Percentiles rank a stretch among this genome's conserved stretches.
Evolutionary conservation across 2,329 filamentous ascomycete species (phyloP).

Genomic region (Fusarium neocosmosporiellum): DNA sequence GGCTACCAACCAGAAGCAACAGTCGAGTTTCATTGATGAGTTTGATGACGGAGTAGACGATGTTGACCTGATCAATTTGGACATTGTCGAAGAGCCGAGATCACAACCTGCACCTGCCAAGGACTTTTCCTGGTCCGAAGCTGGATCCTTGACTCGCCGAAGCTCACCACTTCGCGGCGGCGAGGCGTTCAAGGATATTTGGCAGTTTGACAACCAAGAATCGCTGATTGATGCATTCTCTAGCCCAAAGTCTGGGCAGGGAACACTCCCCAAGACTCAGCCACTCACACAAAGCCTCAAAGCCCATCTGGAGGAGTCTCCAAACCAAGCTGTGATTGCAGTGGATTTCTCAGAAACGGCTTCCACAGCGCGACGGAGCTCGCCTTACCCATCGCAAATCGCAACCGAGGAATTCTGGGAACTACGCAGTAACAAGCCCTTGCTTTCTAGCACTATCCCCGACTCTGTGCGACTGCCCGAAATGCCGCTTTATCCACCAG

Average conservation of each 20-base stretch:
- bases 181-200: slow-evolving; percentile 24
- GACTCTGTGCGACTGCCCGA: slow-evolving; percentile 6
- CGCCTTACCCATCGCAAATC: slow-evolving; percentile 33
- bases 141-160: slow-evolving; percentile 41
- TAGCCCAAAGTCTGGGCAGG: slow-evolving; percentile 38
- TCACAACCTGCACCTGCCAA: neutral
- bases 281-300: slow-evolving; percentile 35
- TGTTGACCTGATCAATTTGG: slow-evolving; percentile 35
- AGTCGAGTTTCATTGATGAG: slow-evolving; percentile 4
- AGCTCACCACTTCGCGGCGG: slow-evolving; percentile 43
- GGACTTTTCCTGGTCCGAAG: slow-evolving; percentile 46
- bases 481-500: neutral
- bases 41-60: slow-evolving; percentile 43
- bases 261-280: slow-evolving; percentile 47
- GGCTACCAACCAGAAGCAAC: neutral
- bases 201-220: slow-evolving; percentile 41
- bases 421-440: slow-evolving; percentile 18
- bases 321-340: neutral
- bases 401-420: slow-evolving; percentile 29
- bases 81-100: neutral
- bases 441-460: slow-evolving; percentile 1
- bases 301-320: neutral
- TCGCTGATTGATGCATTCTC: slow-evolving; percentile 40
- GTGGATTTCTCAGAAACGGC: slow-evolving; percentile 53
- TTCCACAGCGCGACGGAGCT: slow-evolving; percentile 48